Base-by-base conservation (phyloP, 352 stramenopile species). In the Globisporangium rhizosaccharum region DNA sequence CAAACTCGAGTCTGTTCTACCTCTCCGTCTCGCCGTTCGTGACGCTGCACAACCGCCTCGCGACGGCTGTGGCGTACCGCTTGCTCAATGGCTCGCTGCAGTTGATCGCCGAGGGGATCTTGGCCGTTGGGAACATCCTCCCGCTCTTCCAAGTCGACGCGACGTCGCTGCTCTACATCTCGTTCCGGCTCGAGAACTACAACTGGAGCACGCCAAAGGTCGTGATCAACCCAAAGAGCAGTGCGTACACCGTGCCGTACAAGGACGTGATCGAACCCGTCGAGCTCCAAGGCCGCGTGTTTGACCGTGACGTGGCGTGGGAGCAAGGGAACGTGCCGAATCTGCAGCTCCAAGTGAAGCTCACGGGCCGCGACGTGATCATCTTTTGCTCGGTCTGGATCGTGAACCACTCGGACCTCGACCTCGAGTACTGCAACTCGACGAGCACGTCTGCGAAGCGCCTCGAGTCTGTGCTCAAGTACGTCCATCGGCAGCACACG, bases 361-460 rank as follows among this genome's bases (percentile, higher is more conserved):
- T 92, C 3, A 79, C 72, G 18, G 86, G 82, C 4, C 75, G 86
- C 45, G 86, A 96, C 49, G 70, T 94, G 3, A 75, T 91, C n/a
- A 75, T 94, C 2, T 96, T 90, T 59, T 93, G 84, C 58, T 91
- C 84, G 12, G 79, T 96, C 5, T 96, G 86, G 86, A 85, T 96
- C 58, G 84, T 96, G 14, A 96, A 96, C 37, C 86, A 96, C 58
- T 88, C 82, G 18, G 81, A 83, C 44, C 66, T 96, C 11, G 78
- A 92, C 60, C 64, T 96, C 33, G 86, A 94, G 57, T 96, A 96
- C 62, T 96, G 86, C 47, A 88, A 87, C 53, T 87, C 82, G 45
- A 79, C 75, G 39, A 93, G 82, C 49, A 87, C 77, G n/a, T 93
- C 85, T 36, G 72, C 69, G 28, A 75, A 85, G 52, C 70, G 76